A percentile compares a stretch with the other conserved stretches of the same genome.
These are phyloP conservation scores for Toxicodendron radicans DNA, from an alignment of 345 rosid genomes.

Conservation along the genomic window DNA sequence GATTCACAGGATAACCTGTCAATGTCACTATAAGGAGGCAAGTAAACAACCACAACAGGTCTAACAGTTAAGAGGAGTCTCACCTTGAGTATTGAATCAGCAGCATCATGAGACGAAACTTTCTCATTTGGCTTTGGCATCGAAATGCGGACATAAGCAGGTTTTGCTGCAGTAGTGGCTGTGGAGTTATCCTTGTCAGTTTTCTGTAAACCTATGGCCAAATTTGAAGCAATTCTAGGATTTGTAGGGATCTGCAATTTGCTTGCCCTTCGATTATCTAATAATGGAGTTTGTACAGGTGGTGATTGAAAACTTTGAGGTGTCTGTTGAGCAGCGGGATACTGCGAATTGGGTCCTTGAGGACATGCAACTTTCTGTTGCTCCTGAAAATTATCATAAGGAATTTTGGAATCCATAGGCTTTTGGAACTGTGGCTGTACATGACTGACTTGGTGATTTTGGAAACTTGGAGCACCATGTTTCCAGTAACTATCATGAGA, in stretches of 20 bases:
- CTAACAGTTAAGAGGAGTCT: constrained; percentile 7
- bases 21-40: background rate
- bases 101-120: constrained; percentile 42
- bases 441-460: constrained; percentile 60
- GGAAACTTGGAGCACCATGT: constrained; percentile 54
- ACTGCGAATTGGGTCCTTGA: constrained; percentile 61
- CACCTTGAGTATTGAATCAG: constrained; percentile 75
- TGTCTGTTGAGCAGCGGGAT: constrained; percentile 51
- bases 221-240: constrained; percentile 94
- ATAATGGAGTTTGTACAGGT: constrained; percentile 49
- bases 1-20: background rate
- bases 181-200: constrained; percentile 57
- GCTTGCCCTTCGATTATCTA: constrained; percentile 68
- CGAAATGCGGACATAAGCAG: constrained; percentile 82
- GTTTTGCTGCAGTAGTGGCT: constrained; percentile 48
- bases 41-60: constrained; percentile 6
- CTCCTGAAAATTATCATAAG: constrained; percentile 67
- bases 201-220: constrained; percentile 71
- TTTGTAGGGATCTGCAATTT: constrained; percentile 94
- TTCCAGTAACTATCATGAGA: constrained; percentile 79
- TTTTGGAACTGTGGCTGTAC: constrained; percentile 58
- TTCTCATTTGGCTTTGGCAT: constrained; percentile 62
- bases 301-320: constrained; percentile 50
- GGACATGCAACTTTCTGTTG: constrained; percentile 57
- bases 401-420: constrained; percentile 56